Conservation (phyloP, 2,329 filamentous ascomycete genomes). For the Coniella lustricola region DNA sequence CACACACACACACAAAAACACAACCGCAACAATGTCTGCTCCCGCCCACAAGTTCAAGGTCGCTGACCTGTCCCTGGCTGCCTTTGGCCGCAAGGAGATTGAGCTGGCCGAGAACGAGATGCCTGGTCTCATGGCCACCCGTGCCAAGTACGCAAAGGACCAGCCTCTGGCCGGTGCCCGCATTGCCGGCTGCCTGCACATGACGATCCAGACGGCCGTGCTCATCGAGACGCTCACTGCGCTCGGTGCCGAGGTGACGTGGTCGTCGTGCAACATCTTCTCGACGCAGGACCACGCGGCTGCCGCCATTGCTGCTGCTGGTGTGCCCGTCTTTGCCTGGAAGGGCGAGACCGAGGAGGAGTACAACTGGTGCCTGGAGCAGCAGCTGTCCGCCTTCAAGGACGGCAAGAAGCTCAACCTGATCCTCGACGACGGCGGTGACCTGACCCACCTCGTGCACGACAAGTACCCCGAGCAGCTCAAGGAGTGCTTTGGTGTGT, state of each 20-base stretch:
- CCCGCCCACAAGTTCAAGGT: conserved; percentile 96
- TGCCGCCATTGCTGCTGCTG: conserved; percentile 88
- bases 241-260: conserved; percentile 97
- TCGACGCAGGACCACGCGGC: conserved; percentile 98
- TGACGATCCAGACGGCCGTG: conserved; percentile 99
- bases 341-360: conserved; percentile 97
- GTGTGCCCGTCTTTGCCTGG: conserved; percentile 77
- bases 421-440: conserved; percentile 97
- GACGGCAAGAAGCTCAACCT: conserved; percentile 94
- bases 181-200: conserved; percentile 97
- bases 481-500: conserved; percentile 96
- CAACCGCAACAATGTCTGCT: conserved; percentile 53
- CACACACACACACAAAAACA: conserved; percentile 4
- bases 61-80: conserved; percentile 93
- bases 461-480: conserved; percentile 98
- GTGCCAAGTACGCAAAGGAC: conserved; percentile 82
- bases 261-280: conserved; percentile 99
- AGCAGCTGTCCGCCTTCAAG: conserved; percentile 96
- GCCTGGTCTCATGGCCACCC: conserved; percentile 95
- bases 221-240: conserved; percentile 95
- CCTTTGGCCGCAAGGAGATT: conserved; percentile 98
- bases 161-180: conserved; percentile 92
- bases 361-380: conserved; percentile 99
- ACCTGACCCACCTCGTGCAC: conserved; percentile 94
- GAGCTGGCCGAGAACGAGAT: conserved; percentile 95